Percentiles rank a stretch among this genome's conserved stretches.
phyloP scores from a whole-genome alignment of 139 green algal genomes.

The Auxenochlorella pyrenoidosa region DNA sequence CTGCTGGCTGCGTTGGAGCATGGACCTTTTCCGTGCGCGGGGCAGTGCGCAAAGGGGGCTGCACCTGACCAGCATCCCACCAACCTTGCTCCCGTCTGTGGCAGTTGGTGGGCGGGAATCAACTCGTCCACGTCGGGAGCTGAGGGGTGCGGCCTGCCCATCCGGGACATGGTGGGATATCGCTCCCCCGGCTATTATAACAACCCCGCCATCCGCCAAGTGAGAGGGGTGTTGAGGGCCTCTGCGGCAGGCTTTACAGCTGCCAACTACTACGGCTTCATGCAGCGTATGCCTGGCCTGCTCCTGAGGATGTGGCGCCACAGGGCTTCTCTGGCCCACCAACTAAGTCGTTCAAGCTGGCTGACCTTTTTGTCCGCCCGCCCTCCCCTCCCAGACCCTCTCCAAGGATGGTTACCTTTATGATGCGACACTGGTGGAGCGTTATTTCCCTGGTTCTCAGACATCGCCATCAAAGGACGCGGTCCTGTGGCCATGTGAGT shows the following conservation, averaged over 20 bases:
- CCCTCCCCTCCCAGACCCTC: background rate
- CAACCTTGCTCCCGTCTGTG: no score
- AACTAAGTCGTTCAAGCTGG: no score
- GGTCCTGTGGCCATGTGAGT: background rate
- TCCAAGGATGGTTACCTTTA: background rate
- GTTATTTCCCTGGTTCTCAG: background rate
- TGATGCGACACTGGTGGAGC: background rate
- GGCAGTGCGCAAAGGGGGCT: no score
- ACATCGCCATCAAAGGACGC: background rate
- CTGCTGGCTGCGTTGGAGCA: no score
- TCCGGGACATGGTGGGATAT: background rate
- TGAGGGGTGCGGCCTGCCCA: background rate
- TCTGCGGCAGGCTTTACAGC: background rate
- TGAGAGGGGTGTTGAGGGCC: background rate
- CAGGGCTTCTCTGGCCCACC: no score
- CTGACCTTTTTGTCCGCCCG: background rate
- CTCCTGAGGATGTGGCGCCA: no score
- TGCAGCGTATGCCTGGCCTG: no score
- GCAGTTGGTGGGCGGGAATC: no score
- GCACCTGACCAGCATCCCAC: no score
- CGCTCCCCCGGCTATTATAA: background rate
- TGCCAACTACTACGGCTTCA: no score
- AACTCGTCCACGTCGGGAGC: background rate
- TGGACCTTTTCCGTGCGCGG: no score
- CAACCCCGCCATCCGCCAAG: background rate